Base-by-base conservation (phyloP, 1,139 yeast species). In the Lodderomyces orthopsilosis region DNA sequence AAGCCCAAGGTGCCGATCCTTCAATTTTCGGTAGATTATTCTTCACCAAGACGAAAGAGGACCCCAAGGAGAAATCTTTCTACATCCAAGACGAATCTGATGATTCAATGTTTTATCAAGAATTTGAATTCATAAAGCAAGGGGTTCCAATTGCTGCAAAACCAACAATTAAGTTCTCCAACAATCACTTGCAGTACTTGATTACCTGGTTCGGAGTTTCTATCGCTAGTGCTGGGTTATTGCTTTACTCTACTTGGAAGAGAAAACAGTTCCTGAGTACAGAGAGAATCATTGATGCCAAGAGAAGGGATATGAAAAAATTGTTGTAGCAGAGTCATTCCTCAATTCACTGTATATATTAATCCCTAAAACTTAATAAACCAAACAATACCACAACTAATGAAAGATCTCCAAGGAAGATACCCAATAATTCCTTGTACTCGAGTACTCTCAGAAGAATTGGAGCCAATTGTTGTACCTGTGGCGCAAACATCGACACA, bases 141-240 rank as follows among this genome's bases (percentile, higher is more conserved):
- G 99, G 98, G 40, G 94, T 91, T 4, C 99, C 99, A 3, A 63
- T 94, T 21, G 98, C 96, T 1, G 81, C 85, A 43, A 67, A 75
- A 5, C 94, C 97, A 12, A 80, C 80, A 55, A 81, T 93, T 24
- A 90, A 83, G 50, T 76, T 89, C 58, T 79, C 85, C 51, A 94
- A 93, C 62, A 90, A 91, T 58, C 99, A 93, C 61, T 68, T 91
- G 63, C 96, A 93, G 63, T 93, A 93, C 61, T 69, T 93, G 56
- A 79, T 89, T 18, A 93, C 99, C 0, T 93, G 99, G 99, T 93
- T 88, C 61, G 96, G 95, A 0, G 76, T 90, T 35, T 81, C 90
- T 1, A 55, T 85, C 34, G 77, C 86, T 32, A 85, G 95, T 38
- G 58, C 90, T 0, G 79, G 83, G 27, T 74, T 87, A 59, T 70